phyloP scores from a whole-genome alignment of 176 grass and related monocot genomes.

The Areca catechu region DNA sequence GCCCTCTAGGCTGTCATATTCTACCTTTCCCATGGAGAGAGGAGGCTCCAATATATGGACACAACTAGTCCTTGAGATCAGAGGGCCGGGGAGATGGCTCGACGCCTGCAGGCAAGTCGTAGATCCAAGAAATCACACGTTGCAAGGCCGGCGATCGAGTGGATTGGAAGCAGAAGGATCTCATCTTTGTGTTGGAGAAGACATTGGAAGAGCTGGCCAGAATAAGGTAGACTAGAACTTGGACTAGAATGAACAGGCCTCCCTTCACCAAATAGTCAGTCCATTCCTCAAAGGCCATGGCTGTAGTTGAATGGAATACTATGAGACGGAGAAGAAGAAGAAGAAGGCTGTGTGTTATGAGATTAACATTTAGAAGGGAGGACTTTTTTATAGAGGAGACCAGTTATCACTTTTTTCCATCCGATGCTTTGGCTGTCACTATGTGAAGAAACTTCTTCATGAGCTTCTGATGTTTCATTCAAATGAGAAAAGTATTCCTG shows the following conservation, averaged over 20 bases:
- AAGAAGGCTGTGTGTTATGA: too few relatives aligned
- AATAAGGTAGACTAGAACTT: constrained; percentile 70
- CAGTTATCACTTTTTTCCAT: too few relatives aligned
- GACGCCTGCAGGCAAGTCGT: constrained; percentile 31
- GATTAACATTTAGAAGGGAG: too few relatives aligned
- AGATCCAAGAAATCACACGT: constrained; percentile 40
- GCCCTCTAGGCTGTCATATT: too few relatives aligned
- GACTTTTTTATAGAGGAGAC: too few relatives aligned
- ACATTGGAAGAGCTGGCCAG: constrained; percentile 52
- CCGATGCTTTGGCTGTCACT: too few relatives aligned
- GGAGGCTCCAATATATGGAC: not conserved
- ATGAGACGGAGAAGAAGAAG: too few relatives aligned
- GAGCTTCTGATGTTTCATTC: too few relatives aligned
- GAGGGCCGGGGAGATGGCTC: constrained; percentile 36
- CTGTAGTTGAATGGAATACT: too few relatives aligned
- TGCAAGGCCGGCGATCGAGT: constrained; percentile 23
- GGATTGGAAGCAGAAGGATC: constrained; percentile 12
- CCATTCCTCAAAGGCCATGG: constrained; percentile 4
- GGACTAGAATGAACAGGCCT: constrained; percentile 53
- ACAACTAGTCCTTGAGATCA: not conserved
- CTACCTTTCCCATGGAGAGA: too few relatives aligned
- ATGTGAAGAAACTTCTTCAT: too few relatives aligned
- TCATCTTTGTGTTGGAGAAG: constrained; percentile 37
- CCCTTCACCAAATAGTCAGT: constrained; percentile 40
- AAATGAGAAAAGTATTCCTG: too few relatives aligned